These are phyloP conservation scores for Cotoneaster glaucophyllus DNA, from an alignment of 306 rosid species.

Conservation along the genomic window DNA sequence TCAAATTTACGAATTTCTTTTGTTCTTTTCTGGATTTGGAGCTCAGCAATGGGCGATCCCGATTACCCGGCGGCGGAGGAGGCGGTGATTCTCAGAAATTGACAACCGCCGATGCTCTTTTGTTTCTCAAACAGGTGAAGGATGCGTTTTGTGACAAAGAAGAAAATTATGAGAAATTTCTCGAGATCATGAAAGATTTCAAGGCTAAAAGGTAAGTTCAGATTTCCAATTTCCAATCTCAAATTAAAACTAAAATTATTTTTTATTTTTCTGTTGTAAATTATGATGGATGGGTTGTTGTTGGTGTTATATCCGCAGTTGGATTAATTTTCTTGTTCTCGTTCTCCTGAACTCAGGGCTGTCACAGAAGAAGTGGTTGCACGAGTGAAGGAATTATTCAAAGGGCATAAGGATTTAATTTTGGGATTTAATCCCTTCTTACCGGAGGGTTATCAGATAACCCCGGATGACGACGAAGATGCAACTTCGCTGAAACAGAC, in stretches of 20 bases:
- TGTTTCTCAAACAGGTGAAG: neutral
- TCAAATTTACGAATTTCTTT: too few species aligned
- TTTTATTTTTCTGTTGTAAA: neutral
- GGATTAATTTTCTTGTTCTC: neutral
- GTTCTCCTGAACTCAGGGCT: constrained; percentile 45
- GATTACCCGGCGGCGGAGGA: neutral
- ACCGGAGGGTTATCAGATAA: constrained; percentile 91
- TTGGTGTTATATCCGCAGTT: neutral
- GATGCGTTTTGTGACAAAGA: neutral
- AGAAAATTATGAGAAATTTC: neutral
- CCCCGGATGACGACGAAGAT: constrained; percentile 53
- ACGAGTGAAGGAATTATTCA: constrained; percentile 86
- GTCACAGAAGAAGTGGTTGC: constrained; percentile 84
- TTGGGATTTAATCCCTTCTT: constrained; percentile 88
- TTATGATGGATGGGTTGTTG: neutral
- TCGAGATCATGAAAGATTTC: neutral
- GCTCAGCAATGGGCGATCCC: neutral
- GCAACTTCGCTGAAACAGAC: constrained; percentile 71
- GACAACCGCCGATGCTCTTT: neutral
- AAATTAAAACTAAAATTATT: neutral
- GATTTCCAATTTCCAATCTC: too few species aligned
- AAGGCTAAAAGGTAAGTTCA: constrained; percentile 61
- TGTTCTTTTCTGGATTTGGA: too few species aligned
- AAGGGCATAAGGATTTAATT: constrained; percentile 83
- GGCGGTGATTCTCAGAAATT: neutral